Base-by-base conservation (phyloP, 2,329 filamentous ascomycete genomes). In the Spiromastix sp. region DNA sequence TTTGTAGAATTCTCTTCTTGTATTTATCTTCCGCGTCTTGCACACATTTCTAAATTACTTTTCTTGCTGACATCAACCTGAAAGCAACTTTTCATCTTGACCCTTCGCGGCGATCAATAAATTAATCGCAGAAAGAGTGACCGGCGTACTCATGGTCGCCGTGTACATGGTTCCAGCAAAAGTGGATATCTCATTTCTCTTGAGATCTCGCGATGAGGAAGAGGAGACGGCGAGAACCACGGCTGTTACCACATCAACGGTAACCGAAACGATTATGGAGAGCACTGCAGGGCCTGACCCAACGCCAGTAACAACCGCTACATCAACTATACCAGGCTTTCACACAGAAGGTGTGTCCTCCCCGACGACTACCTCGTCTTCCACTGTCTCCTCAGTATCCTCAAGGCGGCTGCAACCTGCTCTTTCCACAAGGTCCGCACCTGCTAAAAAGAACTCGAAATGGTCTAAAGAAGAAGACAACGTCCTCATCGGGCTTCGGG, bases 401-500 rank as follows among this genome's bases (percentile, higher is more conserved):
- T 43, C 53, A 30, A 65, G 64, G 41, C 59, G 63, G 13, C 57
- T 67, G 33, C 58, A 65, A 28, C 59, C 66, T 7, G 56, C 66
- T 4, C 66, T 67, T 43, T 59, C 68, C 21, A 24, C 21, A 24
- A n/a, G 21, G 21, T 7, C 21, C 2, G 56, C 27, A 13, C 84
- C 84, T 12, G 83, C 85, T 19, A 93, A 91, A 67, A 93, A 87
- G 63, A 86, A 94, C 59, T 93, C 84, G 54, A 96, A 96, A 61
- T 96, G 89, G 89, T 93, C 85, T 4, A 70, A 81, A 1, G 85
- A 94, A 42, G 89, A 96, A 59, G 85, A 95, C 59, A 77, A 82
- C 13, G 67, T 91, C 32, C 93, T 94, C 49, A 94, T 94, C 51
- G 84, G 93, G 57, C 73, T 96, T 42, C 77, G 89, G 39, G 85